Conservation (phyloP, 352 stramenopile species). For the Achlya hypogyna region DNA sequence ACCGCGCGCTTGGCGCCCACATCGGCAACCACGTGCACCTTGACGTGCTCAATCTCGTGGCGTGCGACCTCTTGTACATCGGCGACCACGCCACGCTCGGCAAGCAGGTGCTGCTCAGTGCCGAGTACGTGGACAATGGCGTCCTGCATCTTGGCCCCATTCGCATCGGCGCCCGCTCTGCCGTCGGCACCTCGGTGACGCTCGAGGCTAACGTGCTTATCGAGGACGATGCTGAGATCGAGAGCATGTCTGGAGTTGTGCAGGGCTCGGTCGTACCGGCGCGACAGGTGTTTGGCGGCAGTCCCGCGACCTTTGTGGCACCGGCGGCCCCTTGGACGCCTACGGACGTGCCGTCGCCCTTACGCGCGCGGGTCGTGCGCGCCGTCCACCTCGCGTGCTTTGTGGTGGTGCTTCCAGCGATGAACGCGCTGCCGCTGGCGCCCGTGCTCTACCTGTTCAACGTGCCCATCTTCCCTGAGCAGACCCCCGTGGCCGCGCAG, state of each 20-base stretch:
- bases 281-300: background rate
- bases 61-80: background rate
- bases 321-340: background rate
- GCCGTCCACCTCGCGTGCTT: background rate
- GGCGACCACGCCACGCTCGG: background rate
- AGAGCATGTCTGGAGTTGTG: background rate
- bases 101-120: background rate
- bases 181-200: background rate
- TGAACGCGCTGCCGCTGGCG: background rate
- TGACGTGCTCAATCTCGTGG: background rate
- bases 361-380: background rate
- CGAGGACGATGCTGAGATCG: background rate
- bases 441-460: background rate
- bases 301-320: background rate
- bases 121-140: background rate
- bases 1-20: background rate
- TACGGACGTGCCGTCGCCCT: background rate
- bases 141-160: background rate
- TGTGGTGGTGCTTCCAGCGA: background rate
- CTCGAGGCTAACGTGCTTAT: background rate
- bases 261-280: background rate
- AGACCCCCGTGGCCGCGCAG: background rate
- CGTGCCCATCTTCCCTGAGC: background rate
- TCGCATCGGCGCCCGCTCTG: background rate
- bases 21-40: background rate